Evolutionary conservation across 192 early-diverging fungal species (phyloP).

Genomic region (Coemansia sp.): DNA sequence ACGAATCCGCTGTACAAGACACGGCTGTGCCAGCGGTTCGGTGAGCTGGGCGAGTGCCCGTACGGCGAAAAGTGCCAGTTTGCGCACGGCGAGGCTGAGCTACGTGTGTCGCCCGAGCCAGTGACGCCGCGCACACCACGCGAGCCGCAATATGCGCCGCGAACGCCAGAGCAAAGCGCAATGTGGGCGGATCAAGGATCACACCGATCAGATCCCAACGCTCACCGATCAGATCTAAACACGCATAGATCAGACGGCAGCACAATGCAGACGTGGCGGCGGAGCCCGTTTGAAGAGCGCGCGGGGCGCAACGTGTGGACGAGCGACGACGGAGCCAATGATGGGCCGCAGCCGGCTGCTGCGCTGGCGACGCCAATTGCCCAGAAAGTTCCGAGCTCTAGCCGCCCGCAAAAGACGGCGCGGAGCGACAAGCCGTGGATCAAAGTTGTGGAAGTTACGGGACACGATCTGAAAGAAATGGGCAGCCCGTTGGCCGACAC

Average conservation of each 20-base stretch:
- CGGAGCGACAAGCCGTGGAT: constrained; percentile 46
- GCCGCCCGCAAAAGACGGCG: constrained; percentile 11
- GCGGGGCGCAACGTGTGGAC: constrained; percentile 24
- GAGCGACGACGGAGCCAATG: neutral
- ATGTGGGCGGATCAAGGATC: constrained; percentile 9
- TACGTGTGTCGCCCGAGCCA: constrained; percentile 45
- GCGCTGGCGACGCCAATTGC: constrained; percentile 37
- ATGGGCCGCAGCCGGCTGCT: constrained; percentile 26
- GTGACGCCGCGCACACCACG: constrained; percentile 19
- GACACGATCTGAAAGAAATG: constrained; percentile 44
- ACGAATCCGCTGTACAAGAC: constrained; percentile 81
- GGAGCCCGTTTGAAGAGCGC: constrained; percentile 24
- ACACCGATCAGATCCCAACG: no score
- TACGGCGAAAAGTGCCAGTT: constrained; percentile 88
- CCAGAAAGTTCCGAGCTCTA: constrained; percentile 28
- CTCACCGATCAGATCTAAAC: no score
- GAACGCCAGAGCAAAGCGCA: constrained; percentile 15
- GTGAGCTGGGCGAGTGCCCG: constrained; percentile 74
- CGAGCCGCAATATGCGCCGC: constrained; percentile 17
- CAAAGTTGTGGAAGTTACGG: constrained; percentile 43
- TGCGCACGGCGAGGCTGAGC: constrained; percentile 58
- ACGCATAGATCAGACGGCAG: neutral
- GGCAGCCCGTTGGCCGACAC: constrained; percentile 34
- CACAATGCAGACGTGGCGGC: constrained; percentile 28
- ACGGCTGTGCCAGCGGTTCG: constrained; percentile 76